A percentile compares a stretch with the other conserved stretches of the same genome.
Evolutionary conservation across 345 rosid species (phyloP).

Genomic region (Linum trigynum): DNA sequence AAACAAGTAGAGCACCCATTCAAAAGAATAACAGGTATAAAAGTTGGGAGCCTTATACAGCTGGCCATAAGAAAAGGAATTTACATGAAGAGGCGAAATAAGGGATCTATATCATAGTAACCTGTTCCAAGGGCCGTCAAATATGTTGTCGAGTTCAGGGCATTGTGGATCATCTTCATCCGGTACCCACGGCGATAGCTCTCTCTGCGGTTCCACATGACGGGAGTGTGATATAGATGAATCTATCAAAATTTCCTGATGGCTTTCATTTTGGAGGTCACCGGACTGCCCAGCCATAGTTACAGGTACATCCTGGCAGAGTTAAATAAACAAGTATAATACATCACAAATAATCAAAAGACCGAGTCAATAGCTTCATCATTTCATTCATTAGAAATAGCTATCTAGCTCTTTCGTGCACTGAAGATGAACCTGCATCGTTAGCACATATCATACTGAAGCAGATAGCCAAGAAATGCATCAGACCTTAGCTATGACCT

Average conservation of each 20-base stretch:
- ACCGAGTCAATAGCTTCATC: neutral
- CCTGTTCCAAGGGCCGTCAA: slow-evolving; percentile 63
- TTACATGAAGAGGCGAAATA: slow-evolving; percentile 14
- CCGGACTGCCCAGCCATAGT: slow-evolving; percentile 46
- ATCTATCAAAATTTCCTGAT: slow-evolving; percentile 62
- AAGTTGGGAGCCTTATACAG: neutral
- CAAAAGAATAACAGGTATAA: neutral
- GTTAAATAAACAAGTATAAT: slow-evolving; percentile 4
- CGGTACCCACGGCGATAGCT: slow-evolving; percentile 79
- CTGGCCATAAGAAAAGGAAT: slow-evolving; percentile 1
- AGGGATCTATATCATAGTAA: slow-evolving; percentile 20
- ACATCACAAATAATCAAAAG: neutral
- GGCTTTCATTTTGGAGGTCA: slow-evolving; percentile 46
- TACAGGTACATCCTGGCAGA: slow-evolving; percentile 65
- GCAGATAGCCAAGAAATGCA: slow-evolving; percentile 12
- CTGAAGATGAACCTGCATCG: neutral
- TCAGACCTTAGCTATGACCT: slow-evolving; percentile 78
- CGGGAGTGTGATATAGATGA: slow-evolving; percentile 63
- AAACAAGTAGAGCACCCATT: no score
- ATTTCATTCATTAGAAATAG: neutral
- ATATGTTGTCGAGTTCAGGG: slow-evolving; percentile 62
- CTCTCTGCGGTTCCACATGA: slow-evolving; percentile 53
- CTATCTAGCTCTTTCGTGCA: neutral
- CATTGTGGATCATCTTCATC: slow-evolving; percentile 55
- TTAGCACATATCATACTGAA: slow-evolving; percentile 8